phyloP scores from a whole-genome alignment of 352 stramenopile genomes.

The Blastocystis hominis region DNA sequence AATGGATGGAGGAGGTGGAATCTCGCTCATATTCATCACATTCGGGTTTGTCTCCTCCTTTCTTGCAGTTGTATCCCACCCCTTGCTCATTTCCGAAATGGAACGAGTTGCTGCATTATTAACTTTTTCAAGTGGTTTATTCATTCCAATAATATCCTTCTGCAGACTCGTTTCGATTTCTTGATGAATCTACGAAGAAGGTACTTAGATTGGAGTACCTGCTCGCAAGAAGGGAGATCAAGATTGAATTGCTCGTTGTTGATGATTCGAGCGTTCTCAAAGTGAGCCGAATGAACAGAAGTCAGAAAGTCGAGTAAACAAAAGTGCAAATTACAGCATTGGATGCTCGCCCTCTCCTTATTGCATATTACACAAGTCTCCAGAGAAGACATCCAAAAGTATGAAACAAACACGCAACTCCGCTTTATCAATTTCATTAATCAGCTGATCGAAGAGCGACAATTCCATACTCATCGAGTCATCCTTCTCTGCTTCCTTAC shows the following conservation, averaged over 20 bases:
- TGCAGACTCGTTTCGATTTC: neutral
- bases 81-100: neutral
- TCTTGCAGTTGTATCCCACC: neutral
- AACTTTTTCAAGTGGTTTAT: neutral
- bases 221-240: neutral
- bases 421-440: neutral
- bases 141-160: neutral
- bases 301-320: constrained; percentile 42
- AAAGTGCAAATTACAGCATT: constrained; percentile 18
- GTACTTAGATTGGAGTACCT: neutral
- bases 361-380: neutral
- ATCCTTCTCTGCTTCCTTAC: constrained; percentile 37
- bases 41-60: neutral
- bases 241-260: constrained; percentile 26
- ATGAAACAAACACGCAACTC: constrained; percentile 20
- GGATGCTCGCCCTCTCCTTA: constrained; percentile 12
- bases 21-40: constrained; percentile 33
- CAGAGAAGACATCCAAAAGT: neutral
- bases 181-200: neutral
- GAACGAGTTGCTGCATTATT: neutral
- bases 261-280: neutral
- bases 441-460: constrained; percentile 36
- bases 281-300: constrained; percentile 15
- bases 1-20: constrained; percentile 34
- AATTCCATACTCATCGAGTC: constrained; percentile 1